phyloP scores from a whole-genome alignment of 2,329 filamentous ascomycete genomes.

The Didymella arachidicola region DNA sequence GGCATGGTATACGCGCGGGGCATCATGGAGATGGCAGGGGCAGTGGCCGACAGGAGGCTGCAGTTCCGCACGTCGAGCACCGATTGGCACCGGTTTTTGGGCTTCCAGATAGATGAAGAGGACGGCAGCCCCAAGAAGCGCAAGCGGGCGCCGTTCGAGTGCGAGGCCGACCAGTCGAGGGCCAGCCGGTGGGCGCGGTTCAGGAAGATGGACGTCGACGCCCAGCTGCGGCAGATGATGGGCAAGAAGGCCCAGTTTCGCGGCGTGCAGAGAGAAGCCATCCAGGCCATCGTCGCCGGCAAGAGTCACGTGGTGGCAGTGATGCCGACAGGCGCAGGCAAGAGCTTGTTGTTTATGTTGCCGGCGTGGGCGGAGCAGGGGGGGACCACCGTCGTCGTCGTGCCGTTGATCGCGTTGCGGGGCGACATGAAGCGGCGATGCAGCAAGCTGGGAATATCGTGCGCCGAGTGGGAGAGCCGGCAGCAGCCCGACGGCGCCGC shows the following conservation, averaged over 20 bases:
- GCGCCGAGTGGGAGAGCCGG: constrained; percentile 28
- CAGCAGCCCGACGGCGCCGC: constrained; percentile 22
- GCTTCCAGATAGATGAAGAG: too few species aligned
- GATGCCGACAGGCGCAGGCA: constrained; percentile 2
- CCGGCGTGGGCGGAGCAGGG: neutral
- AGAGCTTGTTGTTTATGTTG: neutral
- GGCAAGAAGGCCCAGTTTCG: neutral
- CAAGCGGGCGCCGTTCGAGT: neutral
- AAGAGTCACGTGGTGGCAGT: constrained; percentile 7
- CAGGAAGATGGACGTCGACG: neutral
- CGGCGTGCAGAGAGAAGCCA: neutral
- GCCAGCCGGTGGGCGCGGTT: neutral
- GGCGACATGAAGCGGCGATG: neutral
- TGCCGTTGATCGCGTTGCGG: neutral
- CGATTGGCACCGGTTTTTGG: constrained; percentile 32
- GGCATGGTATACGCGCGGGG: too few species aligned
- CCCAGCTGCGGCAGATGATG: neutral
- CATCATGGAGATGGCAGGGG: constrained; percentile 23
- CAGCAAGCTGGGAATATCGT: constrained; percentile 19
- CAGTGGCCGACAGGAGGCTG: constrained; percentile 15
- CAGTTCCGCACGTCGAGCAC: constrained; percentile 24
- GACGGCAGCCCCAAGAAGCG: constrained; percentile 8
- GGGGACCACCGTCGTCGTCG: neutral
- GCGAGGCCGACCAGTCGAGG: neutral
- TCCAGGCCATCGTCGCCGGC: neutral